A percentile compares a stretch with the other conserved stretches of the same genome.
Conservation (phyloP, 129 eudicot genomes). For the Arctium minus region DNA sequence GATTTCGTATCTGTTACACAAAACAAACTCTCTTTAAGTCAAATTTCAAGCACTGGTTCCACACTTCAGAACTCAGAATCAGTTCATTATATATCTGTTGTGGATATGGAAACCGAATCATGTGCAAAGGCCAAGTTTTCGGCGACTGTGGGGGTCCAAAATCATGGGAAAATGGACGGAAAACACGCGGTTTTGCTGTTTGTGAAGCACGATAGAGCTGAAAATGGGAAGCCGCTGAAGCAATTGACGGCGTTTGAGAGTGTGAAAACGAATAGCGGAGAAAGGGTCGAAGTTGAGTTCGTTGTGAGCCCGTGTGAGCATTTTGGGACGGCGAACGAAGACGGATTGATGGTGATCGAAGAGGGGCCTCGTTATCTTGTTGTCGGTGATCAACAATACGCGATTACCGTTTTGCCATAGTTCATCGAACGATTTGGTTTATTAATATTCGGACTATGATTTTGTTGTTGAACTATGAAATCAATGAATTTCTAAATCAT, state of each 20-base stretch:
- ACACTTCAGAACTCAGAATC: constrained; percentile 34
- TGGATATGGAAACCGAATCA: constrained; percentile 18
- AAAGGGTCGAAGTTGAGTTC: constrained; percentile 34
- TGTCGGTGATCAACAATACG: constrained; percentile 60
- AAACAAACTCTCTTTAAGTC: constrained; percentile 35
- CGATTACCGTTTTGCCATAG: constrained; percentile 25
- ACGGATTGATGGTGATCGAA: constrained; percentile 70
- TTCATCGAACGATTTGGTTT: neutral
- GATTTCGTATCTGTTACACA: constrained; percentile 49
- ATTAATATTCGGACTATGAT: neutral
- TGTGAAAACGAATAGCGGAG: constrained; percentile 32
- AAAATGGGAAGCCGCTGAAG: constrained; percentile 36
- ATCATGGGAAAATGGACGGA: constrained; percentile 44
- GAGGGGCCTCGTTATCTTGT: constrained; percentile 42
- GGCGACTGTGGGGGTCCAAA: constrained; percentile 36
- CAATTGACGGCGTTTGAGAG: constrained; percentile 47
- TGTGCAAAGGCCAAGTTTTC: constrained; percentile 45
- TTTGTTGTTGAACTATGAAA: neutral
- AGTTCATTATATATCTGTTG: constrained; percentile 23
- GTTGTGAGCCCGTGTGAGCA: constrained; percentile 72
- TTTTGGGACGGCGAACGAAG: constrained; percentile 57
- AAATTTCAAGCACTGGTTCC: constrained; percentile 16
- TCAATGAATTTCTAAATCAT: neutral
- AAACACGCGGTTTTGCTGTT: constrained; percentile 48
- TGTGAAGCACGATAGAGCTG: constrained; percentile 28